Percentiles rank a stretch among this genome's conserved stretches.
Conservation (phyloP, 768 basidiomycete species). For the Suillus ampliporus region DNA sequence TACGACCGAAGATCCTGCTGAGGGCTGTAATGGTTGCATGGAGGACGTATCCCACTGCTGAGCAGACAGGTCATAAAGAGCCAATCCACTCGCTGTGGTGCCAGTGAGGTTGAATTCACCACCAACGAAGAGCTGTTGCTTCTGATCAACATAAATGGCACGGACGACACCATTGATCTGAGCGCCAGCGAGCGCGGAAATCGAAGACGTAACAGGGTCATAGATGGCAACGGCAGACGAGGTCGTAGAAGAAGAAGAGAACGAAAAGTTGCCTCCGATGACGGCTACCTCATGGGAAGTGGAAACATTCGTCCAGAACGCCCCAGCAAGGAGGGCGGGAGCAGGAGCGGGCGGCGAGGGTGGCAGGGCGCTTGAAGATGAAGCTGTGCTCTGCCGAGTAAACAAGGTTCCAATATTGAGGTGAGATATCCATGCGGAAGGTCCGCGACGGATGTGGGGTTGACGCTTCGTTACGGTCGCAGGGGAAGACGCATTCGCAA, state of each 20-base stretch:
- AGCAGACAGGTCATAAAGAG: constrained; percentile 75
- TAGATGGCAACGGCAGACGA: constrained; percentile 75
- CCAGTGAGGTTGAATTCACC: constrained; percentile 77
- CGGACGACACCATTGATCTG: constrained; percentile 79
- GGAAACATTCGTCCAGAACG: constrained; percentile 87
- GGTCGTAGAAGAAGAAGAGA: constrained; percentile 45
- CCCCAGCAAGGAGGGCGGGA: constrained; percentile 83
- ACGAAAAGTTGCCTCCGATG: constrained; percentile 91
- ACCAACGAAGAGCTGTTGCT: constrained; percentile 77
- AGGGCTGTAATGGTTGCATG: constrained; percentile 64
- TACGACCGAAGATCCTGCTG: constrained; percentile 57
- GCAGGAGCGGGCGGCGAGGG: constrained; percentile 60
- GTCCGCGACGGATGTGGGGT: constrained; percentile 39
- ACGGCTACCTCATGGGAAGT: constrained; percentile 70
- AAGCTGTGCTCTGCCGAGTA: constrained; percentile 55
- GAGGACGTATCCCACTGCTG: constrained; percentile 66
- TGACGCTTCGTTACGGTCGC: constrained; percentile 45
- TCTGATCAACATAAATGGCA: constrained; percentile 68
- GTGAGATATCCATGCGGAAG: constrained; percentile 55
- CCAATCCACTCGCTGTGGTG: constrained; percentile 69
- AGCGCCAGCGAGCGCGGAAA: constrained; percentile 62
- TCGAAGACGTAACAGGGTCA: constrained; percentile 52
- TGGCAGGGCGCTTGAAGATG: constrained; percentile 58
- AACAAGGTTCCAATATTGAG: constrained; percentile 48
- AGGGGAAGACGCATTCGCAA: constrained; percentile 37